Base-by-base conservation (phyloP, 345 rosid genomes). In the Alliaria petiolata region DNA sequence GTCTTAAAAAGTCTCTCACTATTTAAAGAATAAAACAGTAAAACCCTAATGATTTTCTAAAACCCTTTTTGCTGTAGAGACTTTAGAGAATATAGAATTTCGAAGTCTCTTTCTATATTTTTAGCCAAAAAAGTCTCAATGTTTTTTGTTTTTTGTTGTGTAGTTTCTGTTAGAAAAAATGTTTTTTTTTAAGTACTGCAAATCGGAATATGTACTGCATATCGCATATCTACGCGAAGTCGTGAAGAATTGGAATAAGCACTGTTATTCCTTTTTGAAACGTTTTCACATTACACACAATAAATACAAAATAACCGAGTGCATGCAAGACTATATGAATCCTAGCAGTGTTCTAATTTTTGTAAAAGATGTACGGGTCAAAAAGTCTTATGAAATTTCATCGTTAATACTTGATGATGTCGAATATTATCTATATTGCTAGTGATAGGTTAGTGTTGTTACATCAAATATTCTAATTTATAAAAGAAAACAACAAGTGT, bases 381-480 rank as follows among this genome's bases (percentile, higher is more conserved):
- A 25, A 2, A 6, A 8, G n/a, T 52, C 5, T 16, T 42, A 26
- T n/a, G 0, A 33, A 11, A 9, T 35, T 40, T 34, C 2, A 53
- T 17, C 52, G 28, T 34, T 22, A 22, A 8, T 53, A 52, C 78
- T 54, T 53, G 58, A 44, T 68, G 53, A 45, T 67, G 58, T 50
- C 56, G 64, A 61, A 75, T 75, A 75, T 52, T 52, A 52, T 52
- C 62, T 56, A 58, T 20, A 65, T 38, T 66, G 36, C 15, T 65
- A n/a, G 44, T 46, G 63, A 34, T 44, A 35, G 35, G 25, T 16
- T 52, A n/a, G 78, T 35, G 69, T 67, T 75, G 64, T 75, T 60
- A 75, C 78, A 67, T 75, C 74, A 75, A 67, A 67, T 67, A 75
- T 67, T 75, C 74, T 45, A 16, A 67, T 53, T 67, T 52, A 10